Conservation (phyloP, 2,329 filamentous ascomycete genomes). For the Tolypocladium album region DNA sequence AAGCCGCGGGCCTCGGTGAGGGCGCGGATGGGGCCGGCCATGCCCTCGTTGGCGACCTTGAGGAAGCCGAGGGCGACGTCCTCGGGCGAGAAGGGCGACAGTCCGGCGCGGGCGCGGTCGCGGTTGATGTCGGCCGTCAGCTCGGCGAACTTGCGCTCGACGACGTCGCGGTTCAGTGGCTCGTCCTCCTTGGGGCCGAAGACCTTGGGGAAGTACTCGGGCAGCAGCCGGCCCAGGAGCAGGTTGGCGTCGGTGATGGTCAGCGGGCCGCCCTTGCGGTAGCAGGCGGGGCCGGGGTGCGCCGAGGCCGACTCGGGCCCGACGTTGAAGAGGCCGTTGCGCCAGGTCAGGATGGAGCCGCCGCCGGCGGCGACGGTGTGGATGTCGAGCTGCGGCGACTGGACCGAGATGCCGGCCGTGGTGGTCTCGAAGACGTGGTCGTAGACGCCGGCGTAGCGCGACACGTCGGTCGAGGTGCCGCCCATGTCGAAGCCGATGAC, state of each 20-base stretch:
- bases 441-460: constrained; percentile 44
- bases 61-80: constrained; percentile 26
- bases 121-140: constrained; percentile 31
- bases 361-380: constrained; percentile 72
- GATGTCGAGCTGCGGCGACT: constrained; percentile 71
- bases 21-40: constrained; percentile 23
- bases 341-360: constrained; percentile 59
- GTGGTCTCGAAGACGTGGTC: constrained; percentile 58
- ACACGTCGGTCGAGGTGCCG: constrained; percentile 68
- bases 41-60: constrained; percentile 24
- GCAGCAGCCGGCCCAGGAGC: constrained; percentile 47
- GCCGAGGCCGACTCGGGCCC: constrained; percentile 62
- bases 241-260: constrained; percentile 66
- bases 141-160: constrained; percentile 26
- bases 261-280: constrained; percentile 60
- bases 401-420: constrained; percentile 67
- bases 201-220: constrained; percentile 63
- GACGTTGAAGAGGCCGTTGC: constrained; percentile 62
- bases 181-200: constrained; percentile 12
- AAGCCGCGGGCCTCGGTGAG: constrained; percentile 24
- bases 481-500: constrained; percentile 67
- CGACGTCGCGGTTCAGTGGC: constrained; percentile 27
- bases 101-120: constrained; percentile 15
- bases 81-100: constrained; percentile 16
- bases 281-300: constrained; percentile 62